phyloP scores from a whole-genome alignment of 495 filamentous ascomycete genomes.

The Viridothelium virens region DNA sequence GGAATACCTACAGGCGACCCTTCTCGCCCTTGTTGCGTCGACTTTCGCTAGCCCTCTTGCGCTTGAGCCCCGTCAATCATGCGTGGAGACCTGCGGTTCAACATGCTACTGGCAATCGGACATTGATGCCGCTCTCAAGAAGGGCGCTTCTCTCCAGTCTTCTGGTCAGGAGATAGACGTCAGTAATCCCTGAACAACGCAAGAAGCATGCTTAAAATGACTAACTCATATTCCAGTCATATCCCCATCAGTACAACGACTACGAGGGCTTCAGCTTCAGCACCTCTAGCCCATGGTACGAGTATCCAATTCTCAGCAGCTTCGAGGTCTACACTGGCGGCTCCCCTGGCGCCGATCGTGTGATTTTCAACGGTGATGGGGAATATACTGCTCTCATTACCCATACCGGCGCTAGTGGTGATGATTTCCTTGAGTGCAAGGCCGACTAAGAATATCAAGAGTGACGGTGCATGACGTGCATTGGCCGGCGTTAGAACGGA shows the following conservation, averaged over 20 bases:
- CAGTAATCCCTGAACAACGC: background rate
- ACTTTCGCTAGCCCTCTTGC: constrained; percentile 11
- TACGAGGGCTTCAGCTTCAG: constrained; percentile 65
- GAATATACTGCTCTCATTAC: constrained; percentile 55
- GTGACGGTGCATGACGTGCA: background rate
- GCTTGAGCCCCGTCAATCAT: constrained; percentile 14
- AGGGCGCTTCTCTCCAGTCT: constrained; percentile 4
- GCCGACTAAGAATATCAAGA: background rate
- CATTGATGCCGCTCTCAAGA: background rate
- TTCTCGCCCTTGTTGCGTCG: constrained; percentile 3
- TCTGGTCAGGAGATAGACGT: constrained; percentile 11
- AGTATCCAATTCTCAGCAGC: constrained; percentile 58
- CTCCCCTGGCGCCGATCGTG: constrained; percentile 61
- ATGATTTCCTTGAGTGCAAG: constrained; percentile 54
- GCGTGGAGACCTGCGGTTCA: constrained; percentile 6
- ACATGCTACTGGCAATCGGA: background rate
- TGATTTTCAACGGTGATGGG: constrained; percentile 53
- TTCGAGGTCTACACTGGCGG: constrained; percentile 52
- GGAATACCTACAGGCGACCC: background rate
- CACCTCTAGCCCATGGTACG: constrained; percentile 53
- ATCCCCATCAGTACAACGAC: constrained; percentile 68
- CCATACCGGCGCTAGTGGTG: constrained; percentile 58
- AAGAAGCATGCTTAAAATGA: background rate
- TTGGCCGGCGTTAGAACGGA: background rate
- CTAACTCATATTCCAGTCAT: constrained; percentile 24